Evolutionary conservation across 129 eudicot genomes (phyloP).

Genomic region (Lonicera japonica): DNA sequence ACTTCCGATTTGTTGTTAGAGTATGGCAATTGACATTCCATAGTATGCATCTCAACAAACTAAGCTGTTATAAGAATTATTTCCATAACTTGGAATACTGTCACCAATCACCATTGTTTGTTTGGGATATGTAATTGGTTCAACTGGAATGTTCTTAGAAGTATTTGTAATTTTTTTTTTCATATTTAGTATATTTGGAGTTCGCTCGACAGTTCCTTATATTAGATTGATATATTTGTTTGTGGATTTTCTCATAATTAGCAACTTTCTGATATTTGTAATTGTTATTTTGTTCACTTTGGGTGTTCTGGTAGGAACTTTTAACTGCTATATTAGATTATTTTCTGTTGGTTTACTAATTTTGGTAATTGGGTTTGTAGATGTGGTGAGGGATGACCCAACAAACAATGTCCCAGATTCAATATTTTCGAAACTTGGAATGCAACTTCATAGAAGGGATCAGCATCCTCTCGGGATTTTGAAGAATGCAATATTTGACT

Average conservation of each 20-base stretch:
- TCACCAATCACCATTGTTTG: no score
- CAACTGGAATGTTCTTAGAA: no score
- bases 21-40: no score
- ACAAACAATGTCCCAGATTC: constrained; percentile 92
- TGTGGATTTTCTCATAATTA: constrained; percentile 26
- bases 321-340: not conserved
- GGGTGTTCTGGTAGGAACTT: not conserved
- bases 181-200: not conserved
- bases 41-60: no score
- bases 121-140: no score
- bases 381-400: constrained; percentile 86
- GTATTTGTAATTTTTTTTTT: no score
- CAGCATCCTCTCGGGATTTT: constrained; percentile 90
- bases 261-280: not conserved
- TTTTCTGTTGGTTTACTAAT: not conserved
- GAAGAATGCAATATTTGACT: constrained; percentile 79
- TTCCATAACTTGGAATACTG: no score
- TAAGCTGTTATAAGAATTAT: no score
- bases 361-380: constrained; percentile 29
- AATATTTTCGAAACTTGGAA: constrained; percentile 81
- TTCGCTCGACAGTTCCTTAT: constrained; percentile 17
- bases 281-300: not conserved
- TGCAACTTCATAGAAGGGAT: constrained; percentile 92
- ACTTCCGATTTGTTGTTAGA: no score
- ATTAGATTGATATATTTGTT: constrained; percentile 46